Percentiles rank a stretch among this genome's conserved stretches.
Evolutionary conservation across 495 filamentous ascomycete species (phyloP).

Genomic region (Penicillium bovifimosum): DNA sequence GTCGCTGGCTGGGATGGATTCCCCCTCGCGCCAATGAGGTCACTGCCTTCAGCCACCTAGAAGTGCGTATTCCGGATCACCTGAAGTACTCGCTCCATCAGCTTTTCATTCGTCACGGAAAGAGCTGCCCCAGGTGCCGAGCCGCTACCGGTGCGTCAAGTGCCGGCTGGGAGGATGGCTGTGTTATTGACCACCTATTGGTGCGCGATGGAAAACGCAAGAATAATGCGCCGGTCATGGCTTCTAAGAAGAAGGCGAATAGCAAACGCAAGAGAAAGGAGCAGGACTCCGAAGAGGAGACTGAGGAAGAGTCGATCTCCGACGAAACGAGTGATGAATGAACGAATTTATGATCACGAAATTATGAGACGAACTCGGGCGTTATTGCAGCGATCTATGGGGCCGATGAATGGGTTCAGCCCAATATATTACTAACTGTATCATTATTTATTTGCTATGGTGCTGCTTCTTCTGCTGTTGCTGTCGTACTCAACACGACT

Average conservation of each 20-base stretch:
- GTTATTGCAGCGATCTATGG: neutral
- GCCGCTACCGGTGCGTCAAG: slow-evolving; percentile 46
- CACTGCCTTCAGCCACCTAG: slow-evolving; percentile 72
- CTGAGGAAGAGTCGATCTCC: neutral
- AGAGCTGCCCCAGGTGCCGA: slow-evolving; percentile 70
- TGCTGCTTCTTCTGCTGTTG: neutral
- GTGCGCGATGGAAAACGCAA: slow-evolving; percentile 37
- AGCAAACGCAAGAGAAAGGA: neutral
- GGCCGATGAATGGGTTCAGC: neutral
- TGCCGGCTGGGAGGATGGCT: slow-evolving; percentile 44
- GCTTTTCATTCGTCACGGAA: slow-evolving; percentile 82
- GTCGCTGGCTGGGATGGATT: slow-evolving; percentile 83
- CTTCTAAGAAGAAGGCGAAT: neutral
- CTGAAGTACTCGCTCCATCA: slow-evolving; percentile 88
- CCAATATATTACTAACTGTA: neutral
- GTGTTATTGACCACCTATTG: slow-evolving; percentile 48
- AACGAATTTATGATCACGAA: neutral
- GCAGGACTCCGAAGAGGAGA: neutral
- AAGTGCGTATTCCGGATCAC: slow-evolving; percentile 74
- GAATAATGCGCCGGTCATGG: neutral
- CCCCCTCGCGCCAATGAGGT: slow-evolving; percentile 54
- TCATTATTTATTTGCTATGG: neutral
- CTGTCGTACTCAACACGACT: neutral
- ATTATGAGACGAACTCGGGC: neutral
- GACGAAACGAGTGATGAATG: neutral